Evolutionary conservation across 2,329 filamentous ascomycete species (phyloP).

Genomic region (Trichophyton schoenleinii): DNA sequence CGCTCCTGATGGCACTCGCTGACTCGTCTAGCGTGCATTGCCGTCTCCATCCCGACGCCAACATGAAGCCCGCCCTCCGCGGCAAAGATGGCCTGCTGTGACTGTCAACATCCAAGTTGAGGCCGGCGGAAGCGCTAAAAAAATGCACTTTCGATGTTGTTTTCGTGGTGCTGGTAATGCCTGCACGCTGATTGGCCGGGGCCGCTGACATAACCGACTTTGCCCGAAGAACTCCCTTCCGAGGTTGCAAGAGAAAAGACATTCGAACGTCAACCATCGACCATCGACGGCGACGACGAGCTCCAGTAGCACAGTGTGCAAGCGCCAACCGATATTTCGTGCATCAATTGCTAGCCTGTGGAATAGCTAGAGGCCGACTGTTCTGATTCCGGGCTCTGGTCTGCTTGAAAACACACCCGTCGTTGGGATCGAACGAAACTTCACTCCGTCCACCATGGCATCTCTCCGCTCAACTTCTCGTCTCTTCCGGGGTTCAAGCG

Average conservation of each 20-base stretch:
- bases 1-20: too few species aligned
- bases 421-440: background rate
- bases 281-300: background rate
- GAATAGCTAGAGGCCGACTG: background rate
- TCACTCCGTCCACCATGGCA: conserved; percentile 29
- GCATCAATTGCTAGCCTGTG: background rate
- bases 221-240: conserved; percentile 9
- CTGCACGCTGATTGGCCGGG: conserved; percentile 11
- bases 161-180: conserved; percentile 11
- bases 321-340: background rate
- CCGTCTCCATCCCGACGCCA: too few species aligned
- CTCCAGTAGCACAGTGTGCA: background rate
- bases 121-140: background rate
- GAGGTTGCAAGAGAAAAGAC: conserved; percentile 9
- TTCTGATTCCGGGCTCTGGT: background rate
- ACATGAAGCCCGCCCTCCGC: too few species aligned
- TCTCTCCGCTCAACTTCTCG: conserved; percentile 38
- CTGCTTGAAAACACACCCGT: background rate
- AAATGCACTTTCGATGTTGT: background rate
- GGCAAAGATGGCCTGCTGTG: too few species aligned
- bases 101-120: too few species aligned
- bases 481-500: conserved; percentile 31
- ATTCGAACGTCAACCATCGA: conserved; percentile 1
- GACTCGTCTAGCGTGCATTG: too few species aligned
- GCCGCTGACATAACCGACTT: conserved; percentile 14